A percentile compares a stretch with the other conserved stretches of the same genome.
Evolutionary conservation across 768 basidiomycete species (phyloP).

Genomic region (Austroboletus eburneus): DNA sequence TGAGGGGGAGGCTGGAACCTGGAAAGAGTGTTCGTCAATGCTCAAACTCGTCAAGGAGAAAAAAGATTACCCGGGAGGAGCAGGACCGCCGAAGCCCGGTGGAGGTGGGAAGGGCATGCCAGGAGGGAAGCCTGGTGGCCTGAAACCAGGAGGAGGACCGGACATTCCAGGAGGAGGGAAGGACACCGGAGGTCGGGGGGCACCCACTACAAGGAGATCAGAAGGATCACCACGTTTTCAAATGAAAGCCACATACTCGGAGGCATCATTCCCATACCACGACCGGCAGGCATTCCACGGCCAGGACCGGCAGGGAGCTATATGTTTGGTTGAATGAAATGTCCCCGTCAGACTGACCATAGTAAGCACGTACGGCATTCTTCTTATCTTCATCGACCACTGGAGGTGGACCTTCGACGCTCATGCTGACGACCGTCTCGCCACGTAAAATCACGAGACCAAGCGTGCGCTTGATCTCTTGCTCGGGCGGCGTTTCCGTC

Average conservation of each 20-base stretch:
- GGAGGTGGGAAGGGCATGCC: constrained; percentile 79
- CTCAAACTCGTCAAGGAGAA: neutral
- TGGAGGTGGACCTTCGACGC: constrained; percentile 94
- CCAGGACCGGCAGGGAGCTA: constrained; percentile 89
- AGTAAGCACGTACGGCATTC: constrained; percentile 53
- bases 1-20: constrained; percentile 51
- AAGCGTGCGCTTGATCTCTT: constrained; percentile 94
- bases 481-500: constrained; percentile 65
- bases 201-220: constrained; percentile 44
- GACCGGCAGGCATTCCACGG: constrained; percentile 91
- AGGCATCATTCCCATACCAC: constrained; percentile 95
- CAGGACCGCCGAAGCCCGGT: constrained; percentile 75
- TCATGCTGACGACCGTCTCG: constrained; percentile 92
- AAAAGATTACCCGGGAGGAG: constrained; percentile 74
- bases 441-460: constrained; percentile 97
- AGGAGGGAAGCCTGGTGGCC: constrained; percentile 79
- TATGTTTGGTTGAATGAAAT: constrained; percentile 18
- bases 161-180: constrained; percentile 73
- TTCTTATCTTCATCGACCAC: constrained; percentile 87
- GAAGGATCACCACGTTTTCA: constrained; percentile 14
- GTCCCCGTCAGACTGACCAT: constrained; percentile 3
- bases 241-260: constrained; percentile 51
- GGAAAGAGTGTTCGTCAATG: constrained; percentile 4
- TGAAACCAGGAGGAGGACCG: constrained; percentile 81
- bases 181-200: constrained; percentile 63